Base-by-base conservation (phyloP, 352 stramenopile species). In the Phytophthora pisi region DNA sequence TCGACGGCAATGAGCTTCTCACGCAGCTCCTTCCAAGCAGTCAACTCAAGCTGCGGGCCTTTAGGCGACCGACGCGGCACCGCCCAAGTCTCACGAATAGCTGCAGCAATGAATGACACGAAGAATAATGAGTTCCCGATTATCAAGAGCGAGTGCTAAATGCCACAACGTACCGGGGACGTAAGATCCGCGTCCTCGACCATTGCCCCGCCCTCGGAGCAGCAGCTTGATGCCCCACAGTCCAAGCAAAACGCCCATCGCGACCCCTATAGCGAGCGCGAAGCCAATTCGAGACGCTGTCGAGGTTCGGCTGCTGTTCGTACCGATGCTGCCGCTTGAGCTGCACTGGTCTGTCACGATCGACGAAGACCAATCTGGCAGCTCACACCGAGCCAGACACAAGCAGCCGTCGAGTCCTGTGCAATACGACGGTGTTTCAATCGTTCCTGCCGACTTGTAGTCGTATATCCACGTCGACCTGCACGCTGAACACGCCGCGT, bases 11-110 rank as follows among this genome's bases (percentile, higher is more conserved):
- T 86, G 49, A 90, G 71, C 51, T 80, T 82, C 56, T 88, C 70
- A 4, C 75, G 81, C 50, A 87, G 71, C 20, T 78, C 72, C 40
- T 73, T 82, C 81, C 81, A 90, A 1, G 77, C 79, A 0, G 64
- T 70, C 10, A 90, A 70, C 1, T 52, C 72, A 6, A 90, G 69
- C 28, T 64, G 62, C 1, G 71, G 64, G 1, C 81, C 73, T 26
- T 55, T 66, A 1, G 62, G 61, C 9, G 54, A 59, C 46, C 65
- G 52, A 0, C 64, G 61, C 7, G 51, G 59, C 16, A 73, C 47
- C 16, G 36, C 64, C 54, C 60, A 67, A 50, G 61, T 65, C 18
- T 73, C 60, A 47, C 54, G 54, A 51, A 42, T 50, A 26, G 31
- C 66, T 69, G 54, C 47, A 53, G 24, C 23, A 68, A 31, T 3